Evolutionary conservation across 2,329 filamentous ascomycete species (phyloP).

Genomic region (Aspergillus thermomutatus): DNA sequence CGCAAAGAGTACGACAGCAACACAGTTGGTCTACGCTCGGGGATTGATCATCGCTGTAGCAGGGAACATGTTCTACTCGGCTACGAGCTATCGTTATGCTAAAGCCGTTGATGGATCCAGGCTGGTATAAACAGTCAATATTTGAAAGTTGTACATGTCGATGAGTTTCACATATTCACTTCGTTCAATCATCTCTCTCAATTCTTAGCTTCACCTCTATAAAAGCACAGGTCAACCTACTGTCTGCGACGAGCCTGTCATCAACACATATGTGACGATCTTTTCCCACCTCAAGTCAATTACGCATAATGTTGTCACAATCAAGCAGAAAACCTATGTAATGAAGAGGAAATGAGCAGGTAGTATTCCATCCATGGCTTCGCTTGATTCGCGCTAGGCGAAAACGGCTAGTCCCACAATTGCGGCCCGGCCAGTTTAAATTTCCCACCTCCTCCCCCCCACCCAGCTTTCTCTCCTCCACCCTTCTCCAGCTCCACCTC

Average conservation of each 20-base stretch:
- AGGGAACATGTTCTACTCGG: conserved; percentile 16
- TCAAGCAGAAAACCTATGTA: conserved; percentile 35
- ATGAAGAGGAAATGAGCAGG: conserved; percentile 44
- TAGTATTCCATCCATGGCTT: background rate
- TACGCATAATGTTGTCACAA: background rate
- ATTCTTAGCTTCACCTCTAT: background rate
- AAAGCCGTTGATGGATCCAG: conserved; percentile 7
- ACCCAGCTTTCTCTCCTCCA: background rate
- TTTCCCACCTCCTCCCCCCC: background rate
- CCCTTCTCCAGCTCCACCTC: background rate
- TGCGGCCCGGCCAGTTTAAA: background rate
- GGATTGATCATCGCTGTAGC: conserved; percentile 5
- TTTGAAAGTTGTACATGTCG: background rate
- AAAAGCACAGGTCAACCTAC: conserved; percentile 5
- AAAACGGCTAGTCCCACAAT: background rate
- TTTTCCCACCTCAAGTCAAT: background rate
- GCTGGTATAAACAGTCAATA: background rate
- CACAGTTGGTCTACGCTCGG: conserved; percentile 6
- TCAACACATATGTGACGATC: no score
- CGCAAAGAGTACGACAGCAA: background rate
- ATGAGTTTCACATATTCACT: background rate
- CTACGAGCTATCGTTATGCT: conserved; percentile 11
- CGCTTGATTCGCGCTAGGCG: background rate
- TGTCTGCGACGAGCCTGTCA: background rate
- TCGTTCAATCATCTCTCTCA: background rate